These are phyloP conservation scores for Heteromeles arbutifolia DNA, from an alignment of 306 rosid species.

Conservation along the genomic window DNA sequence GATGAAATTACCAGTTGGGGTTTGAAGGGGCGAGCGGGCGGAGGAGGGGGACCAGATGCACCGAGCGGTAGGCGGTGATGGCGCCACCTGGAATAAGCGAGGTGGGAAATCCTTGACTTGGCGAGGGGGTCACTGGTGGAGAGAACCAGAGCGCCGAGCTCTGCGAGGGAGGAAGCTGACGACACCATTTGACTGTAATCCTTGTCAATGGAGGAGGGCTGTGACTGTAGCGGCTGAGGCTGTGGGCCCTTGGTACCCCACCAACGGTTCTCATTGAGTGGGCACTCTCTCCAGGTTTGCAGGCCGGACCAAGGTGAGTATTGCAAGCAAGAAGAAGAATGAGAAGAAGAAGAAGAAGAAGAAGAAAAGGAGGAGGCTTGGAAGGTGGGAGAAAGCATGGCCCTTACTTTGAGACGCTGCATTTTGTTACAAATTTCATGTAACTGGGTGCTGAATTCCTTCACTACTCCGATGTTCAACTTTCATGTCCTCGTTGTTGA, in stretches of 20 bases:
- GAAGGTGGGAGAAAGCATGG: conserved; percentile 16
- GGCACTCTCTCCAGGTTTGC: conserved; percentile 54
- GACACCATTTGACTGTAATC: conserved; percentile 14
- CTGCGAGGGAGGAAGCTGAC: conserved; percentile 61
- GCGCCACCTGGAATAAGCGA: conserved; percentile 74
- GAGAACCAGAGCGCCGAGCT: conserved; percentile 77
- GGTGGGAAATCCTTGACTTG: conserved; percentile 69
- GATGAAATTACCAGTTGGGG: conserved; percentile 50
- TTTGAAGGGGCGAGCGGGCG: conserved; percentile 36
- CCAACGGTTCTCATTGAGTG: conserved; percentile 51
- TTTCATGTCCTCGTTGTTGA: background rate
- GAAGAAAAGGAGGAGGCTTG: conserved; percentile 12
- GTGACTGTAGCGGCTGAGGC: conserved; percentile 14
- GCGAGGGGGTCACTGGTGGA: conserved; percentile 66
- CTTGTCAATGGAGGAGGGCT: background rate
- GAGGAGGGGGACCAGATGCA: conserved; percentile 38
- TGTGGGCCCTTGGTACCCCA: conserved; percentile 78
- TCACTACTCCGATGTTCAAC: background rate
- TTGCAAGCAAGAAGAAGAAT: conserved; percentile 12
- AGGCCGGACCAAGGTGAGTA: conserved; percentile 66
- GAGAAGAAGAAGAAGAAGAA: background rate
- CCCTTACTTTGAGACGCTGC: conserved; percentile 25
- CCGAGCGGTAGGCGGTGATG: conserved; percentile 62
- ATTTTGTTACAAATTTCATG: conserved; percentile 5
- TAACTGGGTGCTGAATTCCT: background rate